Conservation (phyloP, 208 protist species). For the Strigomonas culicis region DNA sequence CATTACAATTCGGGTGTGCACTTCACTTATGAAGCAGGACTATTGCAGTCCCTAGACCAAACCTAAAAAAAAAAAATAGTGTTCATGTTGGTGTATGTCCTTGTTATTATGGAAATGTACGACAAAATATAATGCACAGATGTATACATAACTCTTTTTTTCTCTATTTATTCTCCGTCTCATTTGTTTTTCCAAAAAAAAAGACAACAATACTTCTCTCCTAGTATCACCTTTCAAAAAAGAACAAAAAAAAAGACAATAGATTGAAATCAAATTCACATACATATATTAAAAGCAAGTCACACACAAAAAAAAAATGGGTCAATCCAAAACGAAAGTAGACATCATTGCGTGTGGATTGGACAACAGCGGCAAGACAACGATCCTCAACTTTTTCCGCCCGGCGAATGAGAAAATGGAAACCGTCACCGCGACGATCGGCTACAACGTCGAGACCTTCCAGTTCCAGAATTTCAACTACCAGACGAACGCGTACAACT, state of each 20-base stretch:
- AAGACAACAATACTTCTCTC: neutral
- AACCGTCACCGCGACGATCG: slow-evolving; percentile 97
- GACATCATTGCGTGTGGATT: slow-evolving; percentile 83
- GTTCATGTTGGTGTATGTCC: too few species aligned
- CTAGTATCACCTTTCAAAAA: neutral
- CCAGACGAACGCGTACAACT: neutral
- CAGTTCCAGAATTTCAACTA: too few species aligned
- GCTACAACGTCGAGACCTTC: slow-evolving; percentile 91
- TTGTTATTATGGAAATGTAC: too few species aligned
- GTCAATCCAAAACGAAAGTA: slow-evolving; percentile 80
- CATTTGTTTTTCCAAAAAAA: slow-evolving; percentile 1
- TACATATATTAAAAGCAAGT: too few species aligned
- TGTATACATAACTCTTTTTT: slow-evolving; percentile 1
- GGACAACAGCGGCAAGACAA: slow-evolving; percentile 96
- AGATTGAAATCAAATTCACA: too few species aligned
- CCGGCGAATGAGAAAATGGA: slow-evolving; percentile 88
- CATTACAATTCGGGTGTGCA: too few species aligned
- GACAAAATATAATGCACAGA: too few species aligned
- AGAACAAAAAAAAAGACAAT: slow-evolving; percentile 1
- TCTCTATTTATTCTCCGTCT: neutral
- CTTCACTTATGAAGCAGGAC: too few species aligned
- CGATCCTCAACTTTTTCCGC: slow-evolving; percentile 97
- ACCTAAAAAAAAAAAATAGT: too few species aligned
- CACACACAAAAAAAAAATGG: slow-evolving; percentile 38
- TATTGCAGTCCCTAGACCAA: too few species aligned